These are phyloP conservation scores for Westerdykella aurantiaca DNA, from an alignment of 2,329 filamentous ascomycete species.

Conservation along the genomic window DNA sequence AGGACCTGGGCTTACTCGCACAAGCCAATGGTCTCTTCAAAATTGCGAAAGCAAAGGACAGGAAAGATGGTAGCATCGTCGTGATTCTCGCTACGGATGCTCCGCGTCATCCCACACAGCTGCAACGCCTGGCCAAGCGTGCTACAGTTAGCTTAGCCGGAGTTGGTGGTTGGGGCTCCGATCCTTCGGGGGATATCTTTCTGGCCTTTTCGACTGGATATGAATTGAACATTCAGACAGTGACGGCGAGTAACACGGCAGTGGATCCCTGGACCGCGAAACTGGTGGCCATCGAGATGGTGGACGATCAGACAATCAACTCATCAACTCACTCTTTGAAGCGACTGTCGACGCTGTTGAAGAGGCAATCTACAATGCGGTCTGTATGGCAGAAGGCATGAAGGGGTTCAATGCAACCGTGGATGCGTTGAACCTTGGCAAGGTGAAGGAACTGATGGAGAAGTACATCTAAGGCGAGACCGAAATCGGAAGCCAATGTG, in stretches of 20 bases:
- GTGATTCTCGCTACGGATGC: slow-evolving; percentile 58
- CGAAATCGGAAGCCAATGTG: neutral
- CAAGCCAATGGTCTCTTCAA: slow-evolving; percentile 27
- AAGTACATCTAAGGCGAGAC: slow-evolving; percentile 17
- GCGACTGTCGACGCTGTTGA: slow-evolving; percentile 58
- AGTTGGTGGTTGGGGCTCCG: slow-evolving; percentile 57
- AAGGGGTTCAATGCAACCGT: slow-evolving; percentile 47
- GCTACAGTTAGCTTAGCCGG: slow-evolving; percentile 57
- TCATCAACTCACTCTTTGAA: slow-evolving; percentile 51
- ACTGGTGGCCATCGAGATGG: slow-evolving; percentile 44
- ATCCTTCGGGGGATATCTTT: slow-evolving; percentile 61
- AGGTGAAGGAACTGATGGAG: slow-evolving; percentile 33
- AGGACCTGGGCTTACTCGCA: slow-evolving; percentile 20
- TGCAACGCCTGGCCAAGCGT: slow-evolving; percentile 54
- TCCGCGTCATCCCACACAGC: slow-evolving; percentile 53
- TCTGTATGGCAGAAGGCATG: slow-evolving; percentile 58
- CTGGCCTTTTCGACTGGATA: slow-evolving; percentile 61
- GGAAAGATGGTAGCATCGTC: slow-evolving; percentile 58
- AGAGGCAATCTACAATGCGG: slow-evolving; percentile 60
- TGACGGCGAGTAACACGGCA: slow-evolving; percentile 15
- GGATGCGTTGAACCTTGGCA: slow-evolving; percentile 30
- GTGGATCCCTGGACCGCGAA: slow-evolving; percentile 34
- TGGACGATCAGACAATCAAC: slow-evolving; percentile 45
- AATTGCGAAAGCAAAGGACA: slow-evolving; percentile 38
- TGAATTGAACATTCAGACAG: slow-evolving; percentile 43